phyloP scores from a whole-genome alignment of 129 eudicot species.

The Tanacetum coccineum region DNA sequence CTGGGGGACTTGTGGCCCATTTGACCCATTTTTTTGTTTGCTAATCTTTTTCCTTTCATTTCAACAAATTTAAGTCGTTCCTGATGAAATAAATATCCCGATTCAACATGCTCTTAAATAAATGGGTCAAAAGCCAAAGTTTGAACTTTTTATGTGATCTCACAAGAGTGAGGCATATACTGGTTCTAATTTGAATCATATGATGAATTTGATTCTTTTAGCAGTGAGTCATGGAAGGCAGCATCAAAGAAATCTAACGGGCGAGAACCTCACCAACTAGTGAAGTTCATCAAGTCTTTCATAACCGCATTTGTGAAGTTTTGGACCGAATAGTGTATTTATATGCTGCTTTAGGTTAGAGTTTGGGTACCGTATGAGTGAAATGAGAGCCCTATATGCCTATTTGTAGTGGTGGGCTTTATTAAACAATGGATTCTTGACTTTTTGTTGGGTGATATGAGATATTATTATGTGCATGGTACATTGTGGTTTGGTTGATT shows the following conservation, averaged over 20 bases:
- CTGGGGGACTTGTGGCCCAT: neutral
- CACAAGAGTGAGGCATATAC: too few species aligned
- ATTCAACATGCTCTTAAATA: constrained; percentile 3
- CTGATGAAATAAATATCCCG: neutral
- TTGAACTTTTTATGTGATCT: too few species aligned
- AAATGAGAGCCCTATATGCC: neutral
- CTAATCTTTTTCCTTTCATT: neutral
- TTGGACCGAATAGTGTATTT: constrained; percentile 45
- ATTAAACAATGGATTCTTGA: neutral
- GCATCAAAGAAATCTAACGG: constrained; percentile 39
- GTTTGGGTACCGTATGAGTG: constrained; percentile 2
- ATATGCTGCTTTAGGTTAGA: neutral
- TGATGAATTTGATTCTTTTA: constrained; percentile 6
- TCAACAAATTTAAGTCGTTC: neutral
- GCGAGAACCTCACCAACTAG: constrained; percentile 43
- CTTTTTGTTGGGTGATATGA: neutral
- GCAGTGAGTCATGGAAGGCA: constrained; percentile 79
- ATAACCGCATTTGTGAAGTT: constrained; percentile 63
- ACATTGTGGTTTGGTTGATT: neutral
- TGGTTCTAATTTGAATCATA: neutral
- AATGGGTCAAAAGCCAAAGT: too few species aligned
- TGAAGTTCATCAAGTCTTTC: constrained; percentile 50
- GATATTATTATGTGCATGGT: neutral
- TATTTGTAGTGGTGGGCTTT: neutral
- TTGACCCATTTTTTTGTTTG: neutral